Base-by-base conservation (phyloP, 2,329 filamentous ascomycete genomes). In the Fusarium solani-melongenae region DNA sequence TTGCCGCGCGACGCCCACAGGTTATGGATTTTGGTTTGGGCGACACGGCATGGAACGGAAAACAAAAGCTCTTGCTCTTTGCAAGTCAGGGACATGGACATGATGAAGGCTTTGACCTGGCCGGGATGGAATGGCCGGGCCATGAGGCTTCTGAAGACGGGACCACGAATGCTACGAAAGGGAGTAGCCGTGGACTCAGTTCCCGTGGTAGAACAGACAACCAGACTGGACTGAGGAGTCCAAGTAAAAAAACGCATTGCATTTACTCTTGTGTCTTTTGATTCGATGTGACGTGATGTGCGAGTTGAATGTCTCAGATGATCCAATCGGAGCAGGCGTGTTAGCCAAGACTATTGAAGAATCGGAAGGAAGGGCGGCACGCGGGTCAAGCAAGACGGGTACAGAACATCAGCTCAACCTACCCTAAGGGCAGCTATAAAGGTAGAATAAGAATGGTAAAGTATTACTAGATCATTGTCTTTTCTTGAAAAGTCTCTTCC, bases 21-120 rank as follows among this genome's bases (percentile, higher is more conserved):
- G 81, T 79, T 79, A 81, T 81, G 80, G 77, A 79, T 80, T 82
- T 81, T 78, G 79, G 78, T 76, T 78, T 80, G 79, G 79, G 80
- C 77, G 79, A 77, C 76, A 78, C 76, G 76, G 74, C 76, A 78
- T 69, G 71, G 74, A 80, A 78, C 74, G 72, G 67, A 78, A 76
- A 73, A 77, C 76, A 74, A 77, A 76, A 70, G 77, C 77, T 79
- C 76, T 79, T 78, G 77, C 77, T 78, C 77, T 79, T 79, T 74
- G 74, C 67, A 78, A 73, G 76, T 75, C 71, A 75, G 77, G 75
- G 73, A 77, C 75, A 77, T 77, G 75, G 71, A 79, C 73, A 78
- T 64, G 72, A 78, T 29, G 77, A 74, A 76, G 77, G 74, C 69
- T 79, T 77, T 67, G 75, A 73, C 74, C 71, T 75, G 70, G 72